These are phyloP conservation scores for Teunomyces atbi DNA, from an alignment of 805 yeast genomes.

Conservation along the genomic window DNA sequence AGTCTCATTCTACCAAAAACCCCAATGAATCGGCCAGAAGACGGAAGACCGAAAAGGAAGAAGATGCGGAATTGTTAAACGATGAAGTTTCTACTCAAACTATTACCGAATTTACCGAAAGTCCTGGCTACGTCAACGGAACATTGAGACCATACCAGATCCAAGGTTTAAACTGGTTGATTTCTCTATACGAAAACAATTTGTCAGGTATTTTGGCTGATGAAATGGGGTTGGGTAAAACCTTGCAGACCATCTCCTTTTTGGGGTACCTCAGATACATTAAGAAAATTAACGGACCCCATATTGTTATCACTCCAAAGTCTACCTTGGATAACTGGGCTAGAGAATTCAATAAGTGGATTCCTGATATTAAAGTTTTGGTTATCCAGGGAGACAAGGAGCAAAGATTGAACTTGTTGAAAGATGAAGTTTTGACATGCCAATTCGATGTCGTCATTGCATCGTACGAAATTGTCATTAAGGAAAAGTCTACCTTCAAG, in stretches of 20 bases:
- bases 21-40: constrained; percentile 37
- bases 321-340: constrained; percentile 81
- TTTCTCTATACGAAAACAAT: constrained; percentile 63
- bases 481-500: constrained; percentile 64
- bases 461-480: constrained; percentile 74
- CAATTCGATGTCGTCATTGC: constrained; percentile 72
- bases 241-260: constrained; percentile 75
- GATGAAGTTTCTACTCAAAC: constrained; percentile 39
- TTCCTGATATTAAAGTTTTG: constrained; percentile 71
- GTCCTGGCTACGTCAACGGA: constrained; percentile 57
- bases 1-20: constrained; percentile 5
- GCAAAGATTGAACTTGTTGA: constrained; percentile 54
- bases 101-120: constrained; percentile 49
- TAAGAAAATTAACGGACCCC: constrained; percentile 65
- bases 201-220: constrained; percentile 78
- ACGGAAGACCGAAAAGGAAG: constrained; percentile 74
- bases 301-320: constrained; percentile 73
- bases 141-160: constrained; percentile 69
- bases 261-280: constrained; percentile 68
- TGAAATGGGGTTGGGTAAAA: constrained; percentile 85
- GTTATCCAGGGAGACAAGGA: constrained; percentile 75
- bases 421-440: constrained; percentile 49
- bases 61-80: constrained; percentile 70
- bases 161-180: constrained; percentile 79
- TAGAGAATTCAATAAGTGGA: constrained; percentile 75